A percentile compares a stretch with the other conserved stretches of the same genome.
These are phyloP conservation scores for Clonostachys sp. DNA, from an alignment of 2,329 filamentous ascomycete genomes.

Conservation along the genomic window DNA sequence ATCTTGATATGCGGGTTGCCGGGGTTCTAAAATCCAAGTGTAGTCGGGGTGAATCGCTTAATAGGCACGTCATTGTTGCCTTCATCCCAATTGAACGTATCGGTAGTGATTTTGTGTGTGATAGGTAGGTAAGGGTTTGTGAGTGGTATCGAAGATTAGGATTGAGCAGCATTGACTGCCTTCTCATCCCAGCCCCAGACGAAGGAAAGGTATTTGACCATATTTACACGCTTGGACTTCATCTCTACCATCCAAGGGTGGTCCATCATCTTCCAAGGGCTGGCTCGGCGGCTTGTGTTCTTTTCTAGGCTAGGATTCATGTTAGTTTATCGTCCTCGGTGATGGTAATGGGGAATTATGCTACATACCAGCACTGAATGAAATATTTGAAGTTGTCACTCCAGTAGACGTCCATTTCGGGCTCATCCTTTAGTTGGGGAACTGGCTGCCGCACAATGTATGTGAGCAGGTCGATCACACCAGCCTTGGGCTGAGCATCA, in stretches of 20 bases:
- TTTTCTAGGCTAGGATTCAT: constrained; percentile 73
- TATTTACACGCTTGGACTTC: constrained; percentile 93
- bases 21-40: too few species aligned
- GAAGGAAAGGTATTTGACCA: constrained; percentile 87
- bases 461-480: constrained; percentile 89
- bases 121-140: too few species aligned
- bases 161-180: constrained; percentile 2
- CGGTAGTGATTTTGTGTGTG: too few species aligned
- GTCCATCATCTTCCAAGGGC: constrained; percentile 97
- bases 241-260: constrained; percentile 99
- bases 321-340: constrained; percentile 10
- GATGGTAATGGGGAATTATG: not conserved
- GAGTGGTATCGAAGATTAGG: not conserved
- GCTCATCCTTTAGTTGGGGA: constrained; percentile 93
- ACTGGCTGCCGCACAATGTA: constrained; percentile 97
- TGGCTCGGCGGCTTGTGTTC: constrained; percentile 79
- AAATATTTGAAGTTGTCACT: constrained; percentile 99
- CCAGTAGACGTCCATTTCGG: constrained; percentile 85
- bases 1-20: too few species aligned
- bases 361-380: constrained; percentile 93
- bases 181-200: constrained; percentile 95
- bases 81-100: too few species aligned
- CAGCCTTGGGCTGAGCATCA: constrained; percentile 89
- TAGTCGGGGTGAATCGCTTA: too few species aligned
- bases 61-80: too few species aligned